These are phyloP conservation scores for Beta lomatogona DNA, from an alignment of 179 eudicot genomes.

Conservation along the genomic window DNA sequence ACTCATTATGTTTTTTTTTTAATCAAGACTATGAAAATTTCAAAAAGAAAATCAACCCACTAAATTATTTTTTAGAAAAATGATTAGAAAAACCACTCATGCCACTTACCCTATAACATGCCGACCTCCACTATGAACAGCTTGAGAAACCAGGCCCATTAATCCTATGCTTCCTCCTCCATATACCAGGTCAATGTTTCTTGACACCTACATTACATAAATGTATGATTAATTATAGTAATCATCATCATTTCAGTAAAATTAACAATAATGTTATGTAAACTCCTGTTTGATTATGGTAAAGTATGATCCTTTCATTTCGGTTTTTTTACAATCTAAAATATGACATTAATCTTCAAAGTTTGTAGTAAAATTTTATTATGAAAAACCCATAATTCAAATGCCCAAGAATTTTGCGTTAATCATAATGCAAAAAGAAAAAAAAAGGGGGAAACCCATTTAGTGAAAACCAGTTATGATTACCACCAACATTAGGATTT, in stretches of 20 bases:
- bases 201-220: conserved; percentile 55
- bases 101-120: conserved; percentile 77
- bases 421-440: no score
- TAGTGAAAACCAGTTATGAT: no score
- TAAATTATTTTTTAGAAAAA: not conserved
- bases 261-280: no score
- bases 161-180: conserved; percentile 96
- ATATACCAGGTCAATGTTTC: conserved; percentile 89
- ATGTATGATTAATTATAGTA: not conserved
- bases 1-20: conserved; percentile 14
- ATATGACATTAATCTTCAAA: no score
- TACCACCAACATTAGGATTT: no score
- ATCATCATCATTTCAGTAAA: not conserved
- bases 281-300: no score
- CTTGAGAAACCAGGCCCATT: conserved; percentile 92
- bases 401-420: no score
- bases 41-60: not conserved
- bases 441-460: no score
- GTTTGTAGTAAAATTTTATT: no score
- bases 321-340: no score
- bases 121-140: conserved; percentile 90
- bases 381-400: no score
- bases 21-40: not conserved
- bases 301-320: not conserved
- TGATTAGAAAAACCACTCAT: not conserved